Base-by-base conservation (phyloP, 2,329 filamentous ascomycete genomes). In the Aspergillus ibericus region DNA sequence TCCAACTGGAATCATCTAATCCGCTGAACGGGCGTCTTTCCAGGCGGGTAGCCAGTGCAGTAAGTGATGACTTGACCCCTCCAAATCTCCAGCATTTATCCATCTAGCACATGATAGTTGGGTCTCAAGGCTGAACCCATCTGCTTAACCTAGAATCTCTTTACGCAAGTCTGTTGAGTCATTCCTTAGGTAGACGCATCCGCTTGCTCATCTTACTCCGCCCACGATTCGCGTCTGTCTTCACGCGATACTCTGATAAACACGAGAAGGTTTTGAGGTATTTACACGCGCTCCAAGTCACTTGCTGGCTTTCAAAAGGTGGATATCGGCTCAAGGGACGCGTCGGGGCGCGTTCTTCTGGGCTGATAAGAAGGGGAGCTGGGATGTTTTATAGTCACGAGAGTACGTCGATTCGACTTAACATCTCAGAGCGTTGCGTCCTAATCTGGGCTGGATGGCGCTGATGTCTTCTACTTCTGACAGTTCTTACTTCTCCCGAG, bases 321-420 rank as follows among this genome's bases (percentile, higher is more conserved):
- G 25, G 27, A 4, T 12, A 32, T 12, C 25, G 16, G 44, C 25
- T 9, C 15, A 25, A 48, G 44, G 9, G 44, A 29, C 44, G 27
- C 27, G 44, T 48, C 25, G 2, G 15, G 25, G 15, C 15, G 25
- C 44, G 44, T 18, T 29, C 25, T 16, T 12, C 27, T 16, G 15
- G 44, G 44, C 9, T 15, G 15, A 48, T 29, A 48, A 29, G 4
- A 15, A 27, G 22, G 25, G 4, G 12, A 29, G 22, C 32, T 25
- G 25, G 16, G 59, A 97, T 97, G 93, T 97, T 97, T 74, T 98
- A 96, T 79, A 96, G 91, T 68, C 91, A 96, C 78, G 93, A 97
- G 77, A 91, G 93, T 95, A 80, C 72, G 88, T 77, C 1, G 13
- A 20, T 5, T 13, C 1, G 5, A n/a, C 4, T 6, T 51, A 3